A percentile compares a stretch with the other conserved stretches of the same genome.
Conservation (phyloP, 2,329 filamentous ascomycete genomes). For the Colletotrichum trifolii region DNA sequence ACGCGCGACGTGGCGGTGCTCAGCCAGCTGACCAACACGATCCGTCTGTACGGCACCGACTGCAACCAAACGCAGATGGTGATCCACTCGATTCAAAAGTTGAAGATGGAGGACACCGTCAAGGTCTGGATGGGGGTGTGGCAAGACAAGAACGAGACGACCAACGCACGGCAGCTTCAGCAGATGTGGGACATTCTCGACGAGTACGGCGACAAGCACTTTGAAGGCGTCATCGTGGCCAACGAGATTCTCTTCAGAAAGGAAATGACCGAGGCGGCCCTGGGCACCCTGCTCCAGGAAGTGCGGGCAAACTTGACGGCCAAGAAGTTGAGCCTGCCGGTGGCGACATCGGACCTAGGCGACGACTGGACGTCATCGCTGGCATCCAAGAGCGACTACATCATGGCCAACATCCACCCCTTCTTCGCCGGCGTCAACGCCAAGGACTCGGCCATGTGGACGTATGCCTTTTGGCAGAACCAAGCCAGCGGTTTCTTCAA, state of each 20-base stretch:
- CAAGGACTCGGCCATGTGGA: constrained; percentile 79
- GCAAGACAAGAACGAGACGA: constrained; percentile 86
- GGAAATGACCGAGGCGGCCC: constrained; percentile 73
- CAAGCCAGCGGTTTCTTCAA: constrained; percentile 76
- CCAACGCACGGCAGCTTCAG: constrained; percentile 81
- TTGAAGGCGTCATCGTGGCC: constrained; percentile 84
- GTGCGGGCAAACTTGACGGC: constrained; percentile 79
- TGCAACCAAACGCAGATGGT: constrained; percentile 98
- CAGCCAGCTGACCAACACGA: constrained; percentile 86
- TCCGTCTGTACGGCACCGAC: constrained; percentile 93
- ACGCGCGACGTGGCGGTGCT: constrained; percentile 92
- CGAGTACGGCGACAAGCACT: constrained; percentile 72
- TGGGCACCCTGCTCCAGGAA: constrained; percentile 72
- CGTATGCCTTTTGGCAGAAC: constrained; percentile 81
- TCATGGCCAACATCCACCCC: constrained; percentile 97
- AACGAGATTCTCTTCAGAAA: constrained; percentile 84
- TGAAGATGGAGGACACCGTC: constrained; percentile 77
- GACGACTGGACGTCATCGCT: constrained; percentile 84
- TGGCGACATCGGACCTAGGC: constrained; percentile 90
- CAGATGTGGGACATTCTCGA: constrained; percentile 90
- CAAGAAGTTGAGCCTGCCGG: constrained; percentile 73
- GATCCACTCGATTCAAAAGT: constrained; percentile 79
- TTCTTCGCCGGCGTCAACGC: constrained; percentile 88
- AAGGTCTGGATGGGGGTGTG: constrained; percentile 97
- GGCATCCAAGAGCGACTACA: constrained; percentile 78